A percentile compares a stretch with the other conserved stretches of the same genome.
phyloP scores from a whole-genome alignment of 2,329 filamentous ascomycete species.

The Aspergillus awamori region DNA sequence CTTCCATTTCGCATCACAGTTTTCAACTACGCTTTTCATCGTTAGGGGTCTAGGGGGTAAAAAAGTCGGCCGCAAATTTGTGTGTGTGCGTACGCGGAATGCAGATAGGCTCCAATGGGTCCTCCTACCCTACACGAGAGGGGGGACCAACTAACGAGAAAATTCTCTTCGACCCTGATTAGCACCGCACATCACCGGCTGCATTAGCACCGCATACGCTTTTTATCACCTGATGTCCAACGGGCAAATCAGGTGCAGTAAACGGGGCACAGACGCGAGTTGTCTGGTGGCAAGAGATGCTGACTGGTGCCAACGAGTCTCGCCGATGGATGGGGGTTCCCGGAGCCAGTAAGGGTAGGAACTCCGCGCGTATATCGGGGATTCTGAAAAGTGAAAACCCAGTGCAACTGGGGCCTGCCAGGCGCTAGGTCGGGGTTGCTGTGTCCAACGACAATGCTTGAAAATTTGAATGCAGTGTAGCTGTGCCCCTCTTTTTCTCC shows the following conservation, averaged over 20 bases:
- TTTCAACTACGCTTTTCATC: not conserved
- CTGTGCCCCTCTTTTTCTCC: not conserved
- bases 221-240: slow-evolving; percentile 20
- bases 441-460: slow-evolving; percentile 1
- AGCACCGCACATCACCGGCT: slow-evolving; percentile 15
- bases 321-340: not conserved
- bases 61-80: not conserved
- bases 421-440: slow-evolving; percentile 1
- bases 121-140: slow-evolving; percentile 5
- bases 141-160: not conserved
- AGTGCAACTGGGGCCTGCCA: not conserved
- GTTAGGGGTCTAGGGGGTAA: not conserved
- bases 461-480: not conserved
- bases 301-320: slow-evolving; percentile 19
- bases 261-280: slow-evolving; percentile 14
- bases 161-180: slow-evolving; percentile 13
- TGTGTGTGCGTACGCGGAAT: not conserved
- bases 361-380: slow-evolving; percentile 14
- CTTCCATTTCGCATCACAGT: not conserved
- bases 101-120: slow-evolving; percentile 8
- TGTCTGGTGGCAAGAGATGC: slow-evolving; percentile 11
- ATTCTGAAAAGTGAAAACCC: slow-evolving; percentile 8
- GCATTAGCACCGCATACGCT: slow-evolving; percentile 24
- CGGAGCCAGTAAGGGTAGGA: not conserved
- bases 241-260: slow-evolving; percentile 19